These are phyloP conservation scores for Xerocomellus intermedius DNA, from an alignment of 768 basidiomycete species.

Conservation along the genomic window DNA sequence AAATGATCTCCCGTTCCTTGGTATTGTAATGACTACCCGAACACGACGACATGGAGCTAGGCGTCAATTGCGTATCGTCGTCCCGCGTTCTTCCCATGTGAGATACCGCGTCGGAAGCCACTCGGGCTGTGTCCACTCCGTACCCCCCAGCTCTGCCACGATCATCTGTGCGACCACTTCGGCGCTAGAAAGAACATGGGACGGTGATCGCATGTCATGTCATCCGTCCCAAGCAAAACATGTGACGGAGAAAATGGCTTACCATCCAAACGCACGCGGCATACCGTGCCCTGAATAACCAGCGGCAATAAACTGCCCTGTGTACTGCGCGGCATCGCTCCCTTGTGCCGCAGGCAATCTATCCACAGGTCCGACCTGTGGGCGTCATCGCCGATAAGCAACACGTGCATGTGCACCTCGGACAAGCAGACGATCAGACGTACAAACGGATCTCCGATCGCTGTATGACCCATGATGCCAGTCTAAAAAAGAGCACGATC, in stretches of 20 bases:
- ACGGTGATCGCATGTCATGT: background rate
- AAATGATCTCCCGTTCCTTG: background rate
- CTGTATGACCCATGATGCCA: conserved; percentile 80
- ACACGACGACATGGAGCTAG: background rate
- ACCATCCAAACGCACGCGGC: conserved; percentile 73
- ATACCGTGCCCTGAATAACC: conserved; percentile 81
- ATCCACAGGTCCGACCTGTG: conserved; percentile 62
- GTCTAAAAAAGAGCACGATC: conserved; percentile 43
- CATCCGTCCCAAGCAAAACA: background rate
- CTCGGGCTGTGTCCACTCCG: conserved; percentile 49
- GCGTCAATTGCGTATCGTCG: background rate
- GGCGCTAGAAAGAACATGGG: conserved; percentile 40
- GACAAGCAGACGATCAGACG: conserved; percentile 16
- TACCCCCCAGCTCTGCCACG: conserved; percentile 41
- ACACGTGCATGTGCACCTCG: too few species aligned
- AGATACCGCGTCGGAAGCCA: conserved; percentile 64
- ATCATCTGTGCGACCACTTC: conserved; percentile 64
- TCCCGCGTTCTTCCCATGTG: conserved; percentile 30
- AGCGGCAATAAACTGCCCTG: conserved; percentile 69
- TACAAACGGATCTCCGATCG: conserved; percentile 63
- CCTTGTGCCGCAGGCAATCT: conserved; percentile 19
- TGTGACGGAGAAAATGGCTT: background rate
- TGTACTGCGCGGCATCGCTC: conserved; percentile 27
- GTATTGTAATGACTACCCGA: background rate
- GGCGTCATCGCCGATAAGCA: background rate